Conservation (phyloP, 179 eudicot genomes). For the Nepenthes alata region DNA sequence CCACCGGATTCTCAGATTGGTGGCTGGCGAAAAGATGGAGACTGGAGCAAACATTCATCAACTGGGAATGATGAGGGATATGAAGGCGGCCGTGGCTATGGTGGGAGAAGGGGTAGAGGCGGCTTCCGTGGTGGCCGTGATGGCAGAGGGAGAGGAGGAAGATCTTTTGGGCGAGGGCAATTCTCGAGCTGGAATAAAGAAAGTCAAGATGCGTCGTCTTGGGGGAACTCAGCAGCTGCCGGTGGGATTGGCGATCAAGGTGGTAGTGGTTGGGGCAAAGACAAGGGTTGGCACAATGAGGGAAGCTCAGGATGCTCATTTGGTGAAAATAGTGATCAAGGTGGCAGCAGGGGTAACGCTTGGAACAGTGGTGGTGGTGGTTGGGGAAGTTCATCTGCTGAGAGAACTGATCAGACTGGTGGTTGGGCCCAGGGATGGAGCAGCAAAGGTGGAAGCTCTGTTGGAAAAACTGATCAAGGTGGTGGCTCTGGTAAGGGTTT, state of each 20-base stretch:
- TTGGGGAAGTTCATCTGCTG: conserved; percentile 11
- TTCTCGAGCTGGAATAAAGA: conserved; percentile 12
- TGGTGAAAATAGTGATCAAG: background rate
- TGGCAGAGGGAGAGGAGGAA: conserved; percentile 19
- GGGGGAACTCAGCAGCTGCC: conserved; percentile 3
- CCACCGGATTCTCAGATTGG: conserved; percentile 5
- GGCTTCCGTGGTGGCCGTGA: conserved; percentile 24
- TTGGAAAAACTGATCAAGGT: conserved; percentile 1
- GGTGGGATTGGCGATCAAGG: background rate
- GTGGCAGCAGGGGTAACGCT: background rate
- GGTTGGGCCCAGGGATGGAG: background rate
- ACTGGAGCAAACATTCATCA: background rate
- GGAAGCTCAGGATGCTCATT: conserved; percentile 3
- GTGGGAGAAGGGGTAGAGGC: conserved; percentile 38
- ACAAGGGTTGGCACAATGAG: background rate
- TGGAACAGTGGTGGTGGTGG: background rate
- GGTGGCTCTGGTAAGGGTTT: background rate
- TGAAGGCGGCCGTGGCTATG: conserved; percentile 20
- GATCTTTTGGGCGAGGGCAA: conserved; percentile 22
- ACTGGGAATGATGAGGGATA: conserved; percentile 16
- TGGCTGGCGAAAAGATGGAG: conserved; percentile 11
- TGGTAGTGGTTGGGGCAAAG: conserved; percentile 5
- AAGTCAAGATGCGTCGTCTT: conserved; percentile 8
- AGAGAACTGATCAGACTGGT: conserved; percentile 1
- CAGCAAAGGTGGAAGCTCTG: conserved; percentile 1